Conservation (phyloP, 2,329 filamentous ascomycete species). For the Alternaria ventricosa region DNA sequence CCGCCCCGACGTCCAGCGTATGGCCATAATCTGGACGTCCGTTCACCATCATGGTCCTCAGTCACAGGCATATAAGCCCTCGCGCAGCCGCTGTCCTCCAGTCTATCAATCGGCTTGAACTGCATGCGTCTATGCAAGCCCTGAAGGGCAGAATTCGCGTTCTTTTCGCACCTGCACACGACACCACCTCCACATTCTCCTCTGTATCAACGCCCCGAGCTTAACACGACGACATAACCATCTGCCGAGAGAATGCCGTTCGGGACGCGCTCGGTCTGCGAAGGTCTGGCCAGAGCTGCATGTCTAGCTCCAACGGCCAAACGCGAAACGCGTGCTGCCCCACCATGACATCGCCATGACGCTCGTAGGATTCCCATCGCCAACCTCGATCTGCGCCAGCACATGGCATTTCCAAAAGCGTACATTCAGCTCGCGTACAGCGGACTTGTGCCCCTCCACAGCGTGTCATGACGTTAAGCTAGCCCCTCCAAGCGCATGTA, state of each 20-base stretch:
- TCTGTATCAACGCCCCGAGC: background rate
- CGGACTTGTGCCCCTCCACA: conserved; percentile 28
- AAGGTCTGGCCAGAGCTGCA: conserved; percentile 16
- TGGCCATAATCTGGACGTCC: background rate
- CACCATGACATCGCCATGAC: conserved; percentile 41
- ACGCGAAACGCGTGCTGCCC: conserved; percentile 17
- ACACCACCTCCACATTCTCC: background rate
- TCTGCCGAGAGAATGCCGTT: conserved; percentile 12
- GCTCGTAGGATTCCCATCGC: conserved; percentile 18
- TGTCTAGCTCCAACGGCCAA: conserved; percentile 18
- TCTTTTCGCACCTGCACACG: background rate
- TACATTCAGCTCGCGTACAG: conserved; percentile 7
- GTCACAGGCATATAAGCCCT: conserved; percentile 11
- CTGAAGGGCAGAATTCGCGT: background rate
- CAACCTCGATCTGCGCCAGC: conserved; percentile 22
- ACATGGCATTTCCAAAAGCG: conserved; percentile 18
- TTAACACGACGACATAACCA: background rate
- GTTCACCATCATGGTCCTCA: conserved; percentile 32
- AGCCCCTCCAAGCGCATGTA: conserved; percentile 33
- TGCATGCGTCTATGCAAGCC: background rate
- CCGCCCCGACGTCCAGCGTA: background rate
- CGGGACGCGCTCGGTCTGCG: background rate
- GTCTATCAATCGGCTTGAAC: background rate
- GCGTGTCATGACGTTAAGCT: conserved; percentile 39
- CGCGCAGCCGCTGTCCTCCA: background rate